phyloP scores from a whole-genome alignment of 177 flowering plant species.

The Vitis hybrid region DNA sequence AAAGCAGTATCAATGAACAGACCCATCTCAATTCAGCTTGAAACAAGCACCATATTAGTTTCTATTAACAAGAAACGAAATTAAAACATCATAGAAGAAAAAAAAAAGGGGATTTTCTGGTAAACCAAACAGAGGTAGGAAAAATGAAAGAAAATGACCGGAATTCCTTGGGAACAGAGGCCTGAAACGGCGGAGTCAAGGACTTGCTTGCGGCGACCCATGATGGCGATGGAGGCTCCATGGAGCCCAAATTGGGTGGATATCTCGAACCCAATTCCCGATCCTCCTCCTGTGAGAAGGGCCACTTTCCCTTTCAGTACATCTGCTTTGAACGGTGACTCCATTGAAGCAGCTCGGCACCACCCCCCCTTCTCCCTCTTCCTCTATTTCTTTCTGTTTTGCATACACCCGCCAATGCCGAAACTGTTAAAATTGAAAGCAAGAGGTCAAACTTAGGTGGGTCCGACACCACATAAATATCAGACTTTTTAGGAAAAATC shows the following conservation, averaged over 20 bases:
- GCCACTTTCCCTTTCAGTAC: slow-evolving; percentile 76
- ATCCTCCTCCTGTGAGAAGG: slow-evolving; percentile 84
- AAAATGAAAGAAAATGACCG: slow-evolving; percentile 26
- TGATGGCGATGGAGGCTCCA: slow-evolving; percentile 84
- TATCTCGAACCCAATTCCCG: slow-evolving; percentile 87
- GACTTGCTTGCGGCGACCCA: slow-evolving; percentile 80
- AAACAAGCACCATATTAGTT: no score
- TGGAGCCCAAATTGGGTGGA: slow-evolving; percentile 74
- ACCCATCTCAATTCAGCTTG: no score
- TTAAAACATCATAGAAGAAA: no score
- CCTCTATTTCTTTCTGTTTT: slow-evolving; percentile 11
- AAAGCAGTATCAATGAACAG: no score
- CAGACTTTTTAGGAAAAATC: no score
- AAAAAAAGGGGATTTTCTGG: no score
- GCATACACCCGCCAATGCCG: no score
- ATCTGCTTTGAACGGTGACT: slow-evolving; percentile 73
- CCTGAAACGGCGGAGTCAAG: slow-evolving; percentile 70
- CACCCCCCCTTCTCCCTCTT: neutral
- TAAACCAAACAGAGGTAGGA: no score
- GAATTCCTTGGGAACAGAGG: slow-evolving; percentile 64
- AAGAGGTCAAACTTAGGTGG: no score
- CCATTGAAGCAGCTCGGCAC: slow-evolving; percentile 34
- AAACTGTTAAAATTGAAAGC: no score
- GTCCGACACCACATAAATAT: no score
- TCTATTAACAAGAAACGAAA: no score